Evolutionary conservation across 169 alveolate species (phyloP).

Genomic region (Sarcocystis neurona): DNA sequence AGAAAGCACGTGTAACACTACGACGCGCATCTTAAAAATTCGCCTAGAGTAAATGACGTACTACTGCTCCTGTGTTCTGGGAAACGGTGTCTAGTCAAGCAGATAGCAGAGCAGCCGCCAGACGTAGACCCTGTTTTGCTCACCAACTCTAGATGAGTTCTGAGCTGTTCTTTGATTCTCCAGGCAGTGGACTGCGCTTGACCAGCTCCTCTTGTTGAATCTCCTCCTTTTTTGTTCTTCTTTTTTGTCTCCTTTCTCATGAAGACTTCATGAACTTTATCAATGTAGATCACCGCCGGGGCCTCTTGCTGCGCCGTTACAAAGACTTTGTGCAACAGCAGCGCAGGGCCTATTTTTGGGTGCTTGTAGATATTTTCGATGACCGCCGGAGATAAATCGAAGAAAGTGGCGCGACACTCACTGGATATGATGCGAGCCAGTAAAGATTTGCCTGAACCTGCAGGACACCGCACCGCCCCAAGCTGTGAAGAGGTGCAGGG

Average conservation of each 20-base stretch:
- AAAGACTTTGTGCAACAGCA: slow-evolving; percentile 76
- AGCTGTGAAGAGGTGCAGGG: no score
- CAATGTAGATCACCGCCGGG: slow-evolving; percentile 88
- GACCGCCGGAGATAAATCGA: slow-evolving; percentile 83
- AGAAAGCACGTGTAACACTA: no score
- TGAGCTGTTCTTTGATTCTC: slow-evolving; percentile 74
- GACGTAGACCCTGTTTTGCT: not conserved
- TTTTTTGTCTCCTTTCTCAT: slow-evolving; percentile 75
- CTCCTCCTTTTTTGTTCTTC: slow-evolving; percentile 68
- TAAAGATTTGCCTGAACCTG: slow-evolving; percentile 86
- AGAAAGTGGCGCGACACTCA: slow-evolving; percentile 83
- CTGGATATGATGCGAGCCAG: slow-evolving; percentile 80
- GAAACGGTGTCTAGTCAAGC: not conserved
- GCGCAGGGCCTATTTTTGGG: slow-evolving; percentile 72
- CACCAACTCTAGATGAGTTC: slow-evolving; percentile 73
- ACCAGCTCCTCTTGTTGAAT: slow-evolving; percentile 67
- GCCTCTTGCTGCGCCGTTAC: slow-evolving; percentile 85
- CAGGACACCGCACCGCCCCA: no score
- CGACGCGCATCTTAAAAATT: no score
- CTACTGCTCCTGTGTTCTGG: no score
- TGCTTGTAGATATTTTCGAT: slow-evolving; percentile 77
- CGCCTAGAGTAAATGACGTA: no score
- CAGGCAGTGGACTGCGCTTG: slow-evolving; percentile 71
- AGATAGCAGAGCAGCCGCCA: not conserved
- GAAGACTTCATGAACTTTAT: slow-evolving; percentile 85